Conservation (phyloP, 257 asterid species). For the Scutellaria minor region DNA sequence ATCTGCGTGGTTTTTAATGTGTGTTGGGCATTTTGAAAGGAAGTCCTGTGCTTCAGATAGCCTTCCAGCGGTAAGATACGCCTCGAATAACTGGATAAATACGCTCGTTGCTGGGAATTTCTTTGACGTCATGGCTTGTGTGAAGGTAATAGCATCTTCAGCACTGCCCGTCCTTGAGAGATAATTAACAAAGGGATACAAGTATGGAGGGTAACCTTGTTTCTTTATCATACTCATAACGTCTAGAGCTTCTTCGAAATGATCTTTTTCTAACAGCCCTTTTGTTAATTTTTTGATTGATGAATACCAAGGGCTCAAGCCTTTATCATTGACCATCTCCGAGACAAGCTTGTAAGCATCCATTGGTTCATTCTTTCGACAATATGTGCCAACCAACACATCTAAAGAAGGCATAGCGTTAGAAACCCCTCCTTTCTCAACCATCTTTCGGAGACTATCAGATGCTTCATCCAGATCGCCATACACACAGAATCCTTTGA, state of each 20-base stretch:
- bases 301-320: slow-evolving; percentile 52
- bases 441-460: slow-evolving; percentile 50
- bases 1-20: slow-evolving; percentile 68
- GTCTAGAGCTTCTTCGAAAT: slow-evolving; percentile 62
- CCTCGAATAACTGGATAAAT: slow-evolving; percentile 62
- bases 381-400: slow-evolving; percentile 51
- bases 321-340: slow-evolving; percentile 59
- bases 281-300: slow-evolving; percentile 66
- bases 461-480: slow-evolving; percentile 69
- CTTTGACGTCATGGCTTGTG: slow-evolving; percentile 54
- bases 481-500: slow-evolving; percentile 64
- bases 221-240: slow-evolving; percentile 68
- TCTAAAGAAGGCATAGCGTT: slow-evolving; percentile 53
- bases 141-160: slow-evolving; percentile 67
- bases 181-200: slow-evolving; percentile 59
- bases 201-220: slow-evolving; percentile 68
- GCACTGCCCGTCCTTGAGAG: slow-evolving; percentile 60
- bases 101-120: slow-evolving; percentile 56
- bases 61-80: slow-evolving; percentile 63
- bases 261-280: slow-evolving; percentile 54
- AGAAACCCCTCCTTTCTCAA: slow-evolving; percentile 55
- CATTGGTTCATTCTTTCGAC: slow-evolving; percentile 56
- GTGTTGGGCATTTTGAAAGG: slow-evolving; percentile 64
- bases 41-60: slow-evolving; percentile 71
- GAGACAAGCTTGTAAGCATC: slow-evolving; percentile 58